These are phyloP conservation scores for Solanum gracilifrons DNA, from an alignment of 257 asterid species.

Conservation along the genomic window DNA sequence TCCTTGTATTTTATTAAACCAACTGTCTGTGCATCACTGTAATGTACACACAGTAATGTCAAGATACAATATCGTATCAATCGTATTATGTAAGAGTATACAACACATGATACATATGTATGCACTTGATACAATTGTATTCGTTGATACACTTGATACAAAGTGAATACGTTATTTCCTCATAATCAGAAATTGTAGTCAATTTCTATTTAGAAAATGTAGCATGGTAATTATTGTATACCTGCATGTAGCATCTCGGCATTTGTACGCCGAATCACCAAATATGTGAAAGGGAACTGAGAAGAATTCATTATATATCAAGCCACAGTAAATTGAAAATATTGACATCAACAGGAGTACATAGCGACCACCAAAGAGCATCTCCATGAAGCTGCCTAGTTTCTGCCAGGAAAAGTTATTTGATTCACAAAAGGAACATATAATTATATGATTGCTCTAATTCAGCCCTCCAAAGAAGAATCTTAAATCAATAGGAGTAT, in stretches of 20 bases:
- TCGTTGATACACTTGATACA: background rate
- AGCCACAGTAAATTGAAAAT: slow-evolving; percentile 91
- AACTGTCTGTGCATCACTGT: slow-evolving; percentile 7
- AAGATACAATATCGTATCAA: background rate
- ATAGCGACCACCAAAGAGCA: slow-evolving; percentile 95
- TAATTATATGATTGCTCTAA: background rate
- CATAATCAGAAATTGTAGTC: background rate
- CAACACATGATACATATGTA: background rate
- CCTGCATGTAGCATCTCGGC: slow-evolving; percentile 93
- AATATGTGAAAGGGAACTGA: slow-evolving; percentile 96
- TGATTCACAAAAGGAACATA: background rate
- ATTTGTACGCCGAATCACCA: slow-evolving; percentile 82
- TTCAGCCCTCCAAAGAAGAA: background rate
- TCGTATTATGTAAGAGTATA: background rate
- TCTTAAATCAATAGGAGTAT: background rate
- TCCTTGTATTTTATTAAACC: slow-evolving; percentile 4
- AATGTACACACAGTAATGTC: background rate
- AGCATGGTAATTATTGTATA: slow-evolving; percentile 8
- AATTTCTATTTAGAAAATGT: background rate
- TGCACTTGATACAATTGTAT: background rate
- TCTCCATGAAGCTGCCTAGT: slow-evolving; percentile 99
- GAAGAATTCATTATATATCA: slow-evolving; percentile 94
- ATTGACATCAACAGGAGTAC: slow-evolving; percentile 82
- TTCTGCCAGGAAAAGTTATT: slow-evolving; percentile 38
- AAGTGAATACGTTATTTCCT: background rate